phyloP scores from a whole-genome alignment of 2,329 filamentous ascomycete species.

The Meredithiella fracta region DNA sequence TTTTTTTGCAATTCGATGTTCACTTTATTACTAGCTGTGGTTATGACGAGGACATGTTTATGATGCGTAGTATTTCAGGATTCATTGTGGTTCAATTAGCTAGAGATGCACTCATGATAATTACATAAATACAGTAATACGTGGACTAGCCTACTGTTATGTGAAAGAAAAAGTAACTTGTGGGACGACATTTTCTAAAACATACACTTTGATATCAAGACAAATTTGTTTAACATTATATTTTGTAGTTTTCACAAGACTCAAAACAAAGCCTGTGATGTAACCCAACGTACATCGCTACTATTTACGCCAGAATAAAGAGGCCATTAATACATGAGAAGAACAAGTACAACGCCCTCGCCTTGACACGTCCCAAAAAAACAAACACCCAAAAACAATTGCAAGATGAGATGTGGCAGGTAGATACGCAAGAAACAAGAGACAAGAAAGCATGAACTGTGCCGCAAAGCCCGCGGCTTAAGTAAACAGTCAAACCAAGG shows the following conservation, averaged over 20 bases:
- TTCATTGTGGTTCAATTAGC: too few species aligned
- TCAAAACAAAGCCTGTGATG: background rate
- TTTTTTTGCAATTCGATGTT: background rate
- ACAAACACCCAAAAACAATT: conserved; percentile 12
- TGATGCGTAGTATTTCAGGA: background rate
- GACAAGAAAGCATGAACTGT: conserved; percentile 7
- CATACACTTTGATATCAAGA: too few species aligned
- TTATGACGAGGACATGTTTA: background rate
- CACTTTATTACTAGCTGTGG: background rate
- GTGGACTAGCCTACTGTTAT: too few species aligned
- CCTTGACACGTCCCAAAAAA: conserved; percentile 8
- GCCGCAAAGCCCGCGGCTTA: conserved; percentile 4
- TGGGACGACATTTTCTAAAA: too few species aligned
- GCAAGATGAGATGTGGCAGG: conserved; percentile 12
- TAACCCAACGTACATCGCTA: conserved; percentile 1
- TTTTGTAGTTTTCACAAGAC: background rate
- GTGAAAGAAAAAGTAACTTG: too few species aligned
- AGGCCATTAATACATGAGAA: conserved; percentile 3
- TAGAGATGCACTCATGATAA: too few species aligned
- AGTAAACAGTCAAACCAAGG: conserved; percentile 16
- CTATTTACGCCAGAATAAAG: background rate
- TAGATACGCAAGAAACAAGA: conserved; percentile 14
- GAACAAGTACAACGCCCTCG: conserved; percentile 7
- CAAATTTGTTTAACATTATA: conserved; percentile 1
- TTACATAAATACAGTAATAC: background rate